A percentile compares a stretch with the other conserved stretches of the same genome.
Conservation (phyloP, 306 rosid genomes). For the Medicago arabica region DNA sequence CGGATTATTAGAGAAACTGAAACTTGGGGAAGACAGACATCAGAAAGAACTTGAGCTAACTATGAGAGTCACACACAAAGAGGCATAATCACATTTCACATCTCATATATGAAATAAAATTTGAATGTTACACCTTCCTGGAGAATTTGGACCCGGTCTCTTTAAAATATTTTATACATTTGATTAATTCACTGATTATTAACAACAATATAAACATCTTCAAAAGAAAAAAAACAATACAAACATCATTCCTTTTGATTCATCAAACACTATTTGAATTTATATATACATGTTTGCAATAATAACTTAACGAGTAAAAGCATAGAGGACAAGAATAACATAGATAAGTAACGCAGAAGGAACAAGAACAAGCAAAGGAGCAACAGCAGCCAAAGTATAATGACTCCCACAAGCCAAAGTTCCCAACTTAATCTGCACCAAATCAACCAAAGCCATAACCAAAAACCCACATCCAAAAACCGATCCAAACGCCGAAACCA, state of each 20-base stretch:
- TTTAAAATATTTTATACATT: neutral
- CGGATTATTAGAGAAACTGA: neutral
- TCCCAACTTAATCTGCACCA: conserved; percentile 85
- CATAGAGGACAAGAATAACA: conserved; percentile 67
- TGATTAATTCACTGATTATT: conserved; percentile 10
- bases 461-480: conserved; percentile 83
- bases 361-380: conserved; percentile 78
- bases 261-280: neutral
- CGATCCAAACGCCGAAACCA: conserved; percentile 75
- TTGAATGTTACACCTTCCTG: conserved; percentile 7
- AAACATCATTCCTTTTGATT: neutral
- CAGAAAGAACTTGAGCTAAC: too few species aligned
- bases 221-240: neutral
- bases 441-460: conserved; percentile 76
- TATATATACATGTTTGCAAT: neutral
- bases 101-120: neutral
- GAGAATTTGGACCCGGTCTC: neutral
- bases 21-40: neutral
- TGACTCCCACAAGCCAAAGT: conserved; percentile 67
- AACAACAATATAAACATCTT: neutral
- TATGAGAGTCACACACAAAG: too few species aligned
- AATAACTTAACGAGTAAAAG: conserved; percentile 59
- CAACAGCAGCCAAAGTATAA: conserved; percentile 65
- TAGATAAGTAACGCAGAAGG: conserved; percentile 70
- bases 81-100: neutral